These are phyloP conservation scores for Candida ipomoeae DNA, from an alignment of 805 yeast species.

Conservation along the genomic window DNA sequence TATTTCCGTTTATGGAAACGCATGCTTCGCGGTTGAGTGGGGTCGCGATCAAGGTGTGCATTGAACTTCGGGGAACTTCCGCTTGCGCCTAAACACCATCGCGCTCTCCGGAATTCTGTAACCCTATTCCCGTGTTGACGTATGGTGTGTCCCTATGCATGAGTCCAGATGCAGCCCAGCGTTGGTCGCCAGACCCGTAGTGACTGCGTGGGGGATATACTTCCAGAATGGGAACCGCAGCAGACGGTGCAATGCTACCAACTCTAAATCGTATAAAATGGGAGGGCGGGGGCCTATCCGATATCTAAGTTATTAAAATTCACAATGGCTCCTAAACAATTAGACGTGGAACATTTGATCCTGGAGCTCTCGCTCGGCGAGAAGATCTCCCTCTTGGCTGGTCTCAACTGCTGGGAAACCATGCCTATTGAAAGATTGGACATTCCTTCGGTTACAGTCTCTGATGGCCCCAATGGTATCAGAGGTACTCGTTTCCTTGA, in stretches of 20 bases:
- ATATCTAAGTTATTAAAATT: neutral
- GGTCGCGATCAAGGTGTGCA: neutral
- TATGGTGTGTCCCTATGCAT: neutral
- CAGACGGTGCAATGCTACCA: neutral
- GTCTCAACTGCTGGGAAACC: constrained; percentile 19
- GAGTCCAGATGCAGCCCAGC: neutral
- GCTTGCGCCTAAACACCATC: neutral
- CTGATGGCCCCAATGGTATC: constrained; percentile 64
- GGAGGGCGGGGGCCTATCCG: neutral
- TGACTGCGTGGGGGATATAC: neutral
- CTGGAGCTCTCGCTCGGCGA: constrained; percentile 31
- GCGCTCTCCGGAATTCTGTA: neutral
- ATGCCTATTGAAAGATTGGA: constrained; percentile 14
- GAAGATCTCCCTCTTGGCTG: constrained; percentile 36
- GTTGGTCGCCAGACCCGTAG: neutral
- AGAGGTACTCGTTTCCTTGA: constrained; percentile 55
- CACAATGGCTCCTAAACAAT: constrained; percentile 9
- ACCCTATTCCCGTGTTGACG: neutral
- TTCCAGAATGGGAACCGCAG: neutral
- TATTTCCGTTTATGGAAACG: neutral
- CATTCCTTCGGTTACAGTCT: constrained; percentile 18
- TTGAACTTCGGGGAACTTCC: neutral
- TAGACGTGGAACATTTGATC: constrained; percentile 29
- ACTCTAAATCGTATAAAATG: neutral
- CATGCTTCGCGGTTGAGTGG: neutral